Evolutionary conservation across 305 asterid species (phyloP), one percentile per base, ranked within the genome.

Genomic region (Petunia hybrid): DNA sequence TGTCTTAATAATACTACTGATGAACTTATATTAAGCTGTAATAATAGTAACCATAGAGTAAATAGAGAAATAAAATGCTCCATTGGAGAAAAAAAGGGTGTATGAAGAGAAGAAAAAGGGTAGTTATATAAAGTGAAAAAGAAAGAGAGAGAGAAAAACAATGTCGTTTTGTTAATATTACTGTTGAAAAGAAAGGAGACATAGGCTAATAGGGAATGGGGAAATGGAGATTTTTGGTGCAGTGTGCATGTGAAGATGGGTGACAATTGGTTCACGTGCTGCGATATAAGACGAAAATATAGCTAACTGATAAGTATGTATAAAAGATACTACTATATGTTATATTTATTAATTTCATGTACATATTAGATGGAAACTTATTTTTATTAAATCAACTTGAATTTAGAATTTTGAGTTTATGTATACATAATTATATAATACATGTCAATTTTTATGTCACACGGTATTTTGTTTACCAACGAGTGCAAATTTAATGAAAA

Each of bases 1-100:
- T 79, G 84, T 68, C 87, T 79, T 4, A 87, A 84, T 64, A 92
- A 67, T 74, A 91, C 87, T 12, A 86, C 97, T 8, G 95, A 86
- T 0, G 95, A 87, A 59, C 82, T 91, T 59, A 60, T 56, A 39
- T 74, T 55, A 8, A n/a, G 80, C 8, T 84, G 89, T 1, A 89
- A 59, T 60, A 85, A n/a, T 5, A 85, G 43, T 2, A 87, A 43
- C 61, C 80, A 85, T 70, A 43, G 81, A 77, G 87, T 39, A 62
- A 59, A 55, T 51, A 64, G 83, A 14, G 81, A 53, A 42, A 62
- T 80, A 65, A 80, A 81, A 69, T 62, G 79, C 22, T 76, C 89
- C 90, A 93, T 90, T 83, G 84, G 36, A n/a, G 39, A 38, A 68
- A 78, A 65, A 78, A 80, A 80, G 41, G 69, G 73, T 71, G 36